Percentiles rank a stretch among this genome's conserved stretches.
phyloP scores from a whole-genome alignment of 2,329 filamentous ascomycete genomes.

The Ophioceras dolichostomum region DNA sequence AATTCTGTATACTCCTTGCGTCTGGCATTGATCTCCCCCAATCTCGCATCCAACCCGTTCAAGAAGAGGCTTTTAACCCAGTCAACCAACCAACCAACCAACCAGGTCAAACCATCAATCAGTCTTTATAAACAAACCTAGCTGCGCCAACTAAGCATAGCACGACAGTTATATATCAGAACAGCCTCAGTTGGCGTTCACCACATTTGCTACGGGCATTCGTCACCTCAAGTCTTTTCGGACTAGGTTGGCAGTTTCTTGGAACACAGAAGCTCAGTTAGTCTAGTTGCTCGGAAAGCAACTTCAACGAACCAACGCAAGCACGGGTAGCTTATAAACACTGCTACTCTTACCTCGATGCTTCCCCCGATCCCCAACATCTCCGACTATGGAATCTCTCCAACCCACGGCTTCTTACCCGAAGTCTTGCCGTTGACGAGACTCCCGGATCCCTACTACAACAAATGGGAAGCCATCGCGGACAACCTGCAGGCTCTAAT shows the following conservation, averaged over 20 bases:
- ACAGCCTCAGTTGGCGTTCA: too few relatives aligned
- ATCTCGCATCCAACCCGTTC: not conserved
- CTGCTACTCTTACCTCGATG: too few relatives aligned
- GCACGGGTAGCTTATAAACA: too few relatives aligned
- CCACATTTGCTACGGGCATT: too few relatives aligned
- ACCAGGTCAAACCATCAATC: too few relatives aligned
- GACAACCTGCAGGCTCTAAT: slow-evolving; percentile 80
- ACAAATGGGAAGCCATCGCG: slow-evolving; percentile 82
- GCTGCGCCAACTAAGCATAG: too few relatives aligned
- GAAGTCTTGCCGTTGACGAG: slow-evolving; percentile 65
- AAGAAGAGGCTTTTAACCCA: not conserved
- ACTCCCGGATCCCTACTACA: slow-evolving; percentile 84
- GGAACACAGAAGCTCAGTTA: slow-evolving; percentile 5
- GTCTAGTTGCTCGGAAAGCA: too few relatives aligned
- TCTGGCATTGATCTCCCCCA: slow-evolving; percentile 29
- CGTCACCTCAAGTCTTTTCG: too few relatives aligned
- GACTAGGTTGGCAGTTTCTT: too few relatives aligned
- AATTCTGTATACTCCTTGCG: slow-evolving; percentile 52
- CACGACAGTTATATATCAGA: too few relatives aligned
- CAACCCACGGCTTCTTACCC: slow-evolving; percentile 77
- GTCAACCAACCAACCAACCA: not conserved
- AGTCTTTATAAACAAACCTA: too few relatives aligned
- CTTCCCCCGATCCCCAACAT: slow-evolving; percentile 49
- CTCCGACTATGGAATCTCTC: slow-evolving; percentile 69
- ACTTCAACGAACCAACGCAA: not conserved